phyloP scores from a whole-genome alignment of 2,329 filamentous ascomycete species.

The Aquanectria penicillioides region DNA sequence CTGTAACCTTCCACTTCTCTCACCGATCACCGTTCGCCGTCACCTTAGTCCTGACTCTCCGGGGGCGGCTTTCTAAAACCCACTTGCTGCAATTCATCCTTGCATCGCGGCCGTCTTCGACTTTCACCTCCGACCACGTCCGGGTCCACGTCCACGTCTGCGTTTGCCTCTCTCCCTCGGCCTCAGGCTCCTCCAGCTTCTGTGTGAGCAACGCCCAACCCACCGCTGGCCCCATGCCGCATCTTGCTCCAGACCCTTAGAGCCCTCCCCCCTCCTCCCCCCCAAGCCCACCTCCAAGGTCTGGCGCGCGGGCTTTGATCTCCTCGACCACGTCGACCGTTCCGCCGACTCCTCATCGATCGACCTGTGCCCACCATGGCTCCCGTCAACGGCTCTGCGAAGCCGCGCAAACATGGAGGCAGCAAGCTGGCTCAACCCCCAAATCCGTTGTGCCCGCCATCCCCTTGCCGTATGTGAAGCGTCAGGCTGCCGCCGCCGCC shows the following conservation, averaged over 20 bases:
- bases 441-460: conserved; percentile 52
- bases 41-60: not conserved
- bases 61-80: not conserved
- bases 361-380: conserved; percentile 43
- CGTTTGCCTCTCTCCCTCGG: not conserved
- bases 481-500: conserved; percentile 47
- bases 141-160: no score
- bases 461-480: conserved; percentile 52
- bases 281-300: conserved; percentile 34
- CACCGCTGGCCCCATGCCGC: conserved; percentile 43
- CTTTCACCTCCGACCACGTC: no score
- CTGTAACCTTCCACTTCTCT: not conserved
- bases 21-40: not conserved
- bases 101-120: not conserved
- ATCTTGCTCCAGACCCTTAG: conserved; percentile 46
- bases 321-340: conserved; percentile 33
- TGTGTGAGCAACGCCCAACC: not conserved
- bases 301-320: conserved; percentile 33
- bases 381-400: conserved; percentile 46
- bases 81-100: not conserved
- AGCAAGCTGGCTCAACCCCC: conserved; percentile 44
- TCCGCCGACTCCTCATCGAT: not conserved
- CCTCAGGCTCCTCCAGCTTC: conserved; percentile 10
- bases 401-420: conserved; percentile 44
- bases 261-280: conserved; percentile 31